A percentile compares a stretch with the other conserved stretches of the same genome.
Conservation (phyloP, 106 monocot genomes). For the Dendrobium nobile region DNA sequence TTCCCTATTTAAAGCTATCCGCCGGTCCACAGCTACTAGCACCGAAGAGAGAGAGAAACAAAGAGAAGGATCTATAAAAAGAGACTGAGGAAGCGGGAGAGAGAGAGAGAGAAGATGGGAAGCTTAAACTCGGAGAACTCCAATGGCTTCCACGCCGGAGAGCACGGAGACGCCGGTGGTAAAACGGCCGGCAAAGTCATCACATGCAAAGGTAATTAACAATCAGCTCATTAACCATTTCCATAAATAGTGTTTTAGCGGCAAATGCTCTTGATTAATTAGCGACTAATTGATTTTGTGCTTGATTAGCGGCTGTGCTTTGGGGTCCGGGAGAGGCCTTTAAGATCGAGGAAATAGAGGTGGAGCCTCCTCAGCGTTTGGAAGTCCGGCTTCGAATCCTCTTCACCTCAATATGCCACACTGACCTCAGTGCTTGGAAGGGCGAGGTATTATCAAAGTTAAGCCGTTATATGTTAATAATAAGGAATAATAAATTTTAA, state of each 20-base stretch:
- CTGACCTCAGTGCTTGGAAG: constrained; percentile 60
- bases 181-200: constrained; percentile 34
- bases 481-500: no score
- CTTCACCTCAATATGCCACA: constrained; percentile 77
- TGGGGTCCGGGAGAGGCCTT: constrained; percentile 55
- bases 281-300: neutral
- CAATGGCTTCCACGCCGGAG: neutral
- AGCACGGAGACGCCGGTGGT: neutral
- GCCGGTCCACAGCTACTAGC: no score
- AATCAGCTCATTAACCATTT: no score
- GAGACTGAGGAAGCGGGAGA: neutral
- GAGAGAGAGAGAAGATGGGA: neutral
- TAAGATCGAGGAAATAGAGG: constrained; percentile 50
- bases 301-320: constrained; percentile 40
- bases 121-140: neutral
- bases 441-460: constrained; percentile 27
- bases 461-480: neutral
- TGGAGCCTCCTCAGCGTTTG: constrained; percentile 46
- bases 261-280: neutral
- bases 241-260: neutral
- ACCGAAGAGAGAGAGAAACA: neutral
- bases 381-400: constrained; percentile 65
- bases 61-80: no score
- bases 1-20: no score
- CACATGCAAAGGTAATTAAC: constrained; percentile 57